A percentile compares a stretch with the other conserved stretches of the same genome.
phyloP scores from a whole-genome alignment of 2,329 filamentous ascomycete genomes.

The Fusarium odoratissimum region DNA sequence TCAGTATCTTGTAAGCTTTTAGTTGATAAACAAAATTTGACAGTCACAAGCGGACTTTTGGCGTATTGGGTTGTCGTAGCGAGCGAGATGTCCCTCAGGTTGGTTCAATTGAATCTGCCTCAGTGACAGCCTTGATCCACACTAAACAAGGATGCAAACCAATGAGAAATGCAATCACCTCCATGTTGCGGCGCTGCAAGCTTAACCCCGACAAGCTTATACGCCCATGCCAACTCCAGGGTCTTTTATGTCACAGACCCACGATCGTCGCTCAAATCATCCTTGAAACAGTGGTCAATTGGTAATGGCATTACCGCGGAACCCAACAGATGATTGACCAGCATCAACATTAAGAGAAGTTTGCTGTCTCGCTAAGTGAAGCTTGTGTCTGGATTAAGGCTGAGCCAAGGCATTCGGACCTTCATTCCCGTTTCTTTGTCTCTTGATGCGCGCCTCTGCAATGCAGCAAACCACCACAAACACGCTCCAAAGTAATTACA shows the following conservation, averaged over 20 bases:
- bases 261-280: not conserved
- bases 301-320: not conserved
- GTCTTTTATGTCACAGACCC: slow-evolving; percentile 20
- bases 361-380: not conserved
- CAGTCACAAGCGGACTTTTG: not conserved
- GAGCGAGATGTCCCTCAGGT: too few relatives aligned
- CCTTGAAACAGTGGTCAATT: not conserved
- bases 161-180: not conserved
- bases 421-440: not conserved
- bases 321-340: not conserved
- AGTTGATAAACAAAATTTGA: not conserved
- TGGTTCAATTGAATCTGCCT: slow-evolving; percentile 21
- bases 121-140: slow-evolving; percentile 25
- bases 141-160: not conserved
- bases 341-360: not conserved
- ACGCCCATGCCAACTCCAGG: slow-evolving; percentile 21
- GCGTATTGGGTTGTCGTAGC: too few relatives aligned
- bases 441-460: not conserved
- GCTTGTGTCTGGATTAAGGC: not conserved
- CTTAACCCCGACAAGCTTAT: slow-evolving; percentile 33
- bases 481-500: not conserved
- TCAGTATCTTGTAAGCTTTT: not conserved
- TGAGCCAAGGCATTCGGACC: not conserved
- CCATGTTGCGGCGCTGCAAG: slow-evolving; percentile 18
- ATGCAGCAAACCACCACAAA: not conserved